Conservation (phyloP, 2,329 filamentous ascomycete species). For the Cercospora berteroae region DNA sequence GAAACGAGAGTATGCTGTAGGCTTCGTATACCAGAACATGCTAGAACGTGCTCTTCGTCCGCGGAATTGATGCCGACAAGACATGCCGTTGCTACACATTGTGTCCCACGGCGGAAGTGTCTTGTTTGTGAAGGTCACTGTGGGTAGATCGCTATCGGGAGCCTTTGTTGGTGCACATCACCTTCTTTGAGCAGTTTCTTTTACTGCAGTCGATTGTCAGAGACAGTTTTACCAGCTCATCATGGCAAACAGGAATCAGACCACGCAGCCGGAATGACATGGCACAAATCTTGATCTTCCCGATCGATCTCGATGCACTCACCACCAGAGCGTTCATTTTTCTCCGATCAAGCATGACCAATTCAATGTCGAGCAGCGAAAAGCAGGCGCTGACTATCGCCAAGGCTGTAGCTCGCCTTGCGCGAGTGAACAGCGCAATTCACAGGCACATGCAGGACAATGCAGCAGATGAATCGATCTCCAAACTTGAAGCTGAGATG, state of each 20-base stretch:
- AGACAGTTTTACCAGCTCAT: not conserved
- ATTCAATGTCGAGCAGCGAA: not conserved
- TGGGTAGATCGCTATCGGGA: not conserved
- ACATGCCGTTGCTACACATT: not conserved
- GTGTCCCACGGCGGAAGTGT: not conserved
- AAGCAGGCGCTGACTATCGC: not conserved
- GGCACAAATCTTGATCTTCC: not conserved
- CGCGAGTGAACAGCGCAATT: conserved; percentile 6
- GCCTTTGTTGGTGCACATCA: not conserved
- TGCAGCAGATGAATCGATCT: not conserved
- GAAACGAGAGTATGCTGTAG: not conserved
- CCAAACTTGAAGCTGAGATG: not conserved
- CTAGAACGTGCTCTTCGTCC: not conserved
- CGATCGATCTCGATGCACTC: not conserved
- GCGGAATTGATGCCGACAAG: not conserved
- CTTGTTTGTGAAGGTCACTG: not conserved
- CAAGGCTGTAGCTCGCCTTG: not conserved
- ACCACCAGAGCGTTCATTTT: not conserved
- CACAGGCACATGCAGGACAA: not conserved
- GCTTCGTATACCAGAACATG: not conserved
- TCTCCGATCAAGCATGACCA: not conserved
- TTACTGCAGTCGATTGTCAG: not conserved
- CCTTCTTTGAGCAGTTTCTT: not conserved
- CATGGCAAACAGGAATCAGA: not conserved
- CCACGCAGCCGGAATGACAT: not conserved